Percentiles rank a stretch among this genome's conserved stretches.
Conservation (phyloP, 129 eudicot species). For the Ambrosia trifida region DNA sequence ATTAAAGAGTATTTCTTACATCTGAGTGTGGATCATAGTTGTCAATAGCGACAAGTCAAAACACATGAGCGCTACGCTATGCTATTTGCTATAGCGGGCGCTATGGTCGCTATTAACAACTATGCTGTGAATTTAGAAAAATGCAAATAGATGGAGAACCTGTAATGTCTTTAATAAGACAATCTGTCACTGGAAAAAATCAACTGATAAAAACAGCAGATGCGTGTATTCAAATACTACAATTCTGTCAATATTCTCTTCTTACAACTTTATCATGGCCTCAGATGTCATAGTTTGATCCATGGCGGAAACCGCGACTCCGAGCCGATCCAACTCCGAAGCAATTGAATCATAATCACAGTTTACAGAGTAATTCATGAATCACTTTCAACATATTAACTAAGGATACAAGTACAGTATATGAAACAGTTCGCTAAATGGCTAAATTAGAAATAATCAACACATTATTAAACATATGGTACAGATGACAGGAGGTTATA, state of each 20-base stretch:
- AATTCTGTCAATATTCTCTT: too few relatives aligned
- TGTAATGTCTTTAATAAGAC: neutral
- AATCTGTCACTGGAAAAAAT: slow-evolving; percentile 7
- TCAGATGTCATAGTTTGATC: too few relatives aligned
- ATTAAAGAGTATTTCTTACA: neutral
- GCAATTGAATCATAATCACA: too few relatives aligned
- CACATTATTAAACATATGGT: neutral
- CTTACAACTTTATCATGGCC: too few relatives aligned
- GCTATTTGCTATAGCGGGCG: too few relatives aligned
- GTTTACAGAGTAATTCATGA: too few relatives aligned
- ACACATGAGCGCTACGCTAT: too few relatives aligned
- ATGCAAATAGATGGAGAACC: neutral
- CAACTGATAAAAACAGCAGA: slow-evolving; percentile 5
- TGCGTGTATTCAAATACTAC: neutral
- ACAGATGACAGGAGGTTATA: neutral
- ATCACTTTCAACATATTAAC: slow-evolving; percentile 3
- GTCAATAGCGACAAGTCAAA: too few relatives aligned
- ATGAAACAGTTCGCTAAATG: neutral
- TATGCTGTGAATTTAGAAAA: slow-evolving; percentile 2
- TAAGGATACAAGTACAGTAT: neutral
- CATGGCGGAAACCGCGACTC: too few relatives aligned
- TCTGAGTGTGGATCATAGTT: too few relatives aligned
- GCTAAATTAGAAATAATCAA: neutral
- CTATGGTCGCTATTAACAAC: too few relatives aligned
- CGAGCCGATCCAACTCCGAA: neutral